Conservation (phyloP, 768 basidiomycete genomes). For the Termitomyces sp. region DNA sequence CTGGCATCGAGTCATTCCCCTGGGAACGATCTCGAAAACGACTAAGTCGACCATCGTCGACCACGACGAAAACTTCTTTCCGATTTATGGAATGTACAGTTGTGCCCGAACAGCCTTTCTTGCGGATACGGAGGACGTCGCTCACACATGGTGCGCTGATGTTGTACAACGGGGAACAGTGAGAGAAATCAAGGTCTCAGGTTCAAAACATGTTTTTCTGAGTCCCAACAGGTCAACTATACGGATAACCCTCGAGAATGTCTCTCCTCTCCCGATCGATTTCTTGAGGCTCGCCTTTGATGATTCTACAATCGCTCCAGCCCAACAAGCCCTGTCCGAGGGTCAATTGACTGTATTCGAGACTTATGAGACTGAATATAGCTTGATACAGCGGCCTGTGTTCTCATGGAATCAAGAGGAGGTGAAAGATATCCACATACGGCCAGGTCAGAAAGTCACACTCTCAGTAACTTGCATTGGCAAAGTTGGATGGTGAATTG, state of each 20-base stretch:
- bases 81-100: conserved; percentile 78
- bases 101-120: conserved; percentile 79
- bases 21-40: conserved; percentile 50
- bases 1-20: conserved; percentile 65
- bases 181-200: conserved; percentile 18
- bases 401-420: conserved; percentile 70
- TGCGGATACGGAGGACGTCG: conserved; percentile 84
- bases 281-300: conserved; percentile 85
- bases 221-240: conserved; percentile 59
- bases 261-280: conserved; percentile 75
- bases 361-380: conserved; percentile 86
- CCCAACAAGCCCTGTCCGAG: conserved; percentile 72
- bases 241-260: conserved; percentile 85
- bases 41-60: conserved; percentile 17
- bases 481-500: conserved; percentile 84
- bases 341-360: conserved; percentile 79
- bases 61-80: conserved; percentile 17
- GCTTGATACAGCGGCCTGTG: conserved; percentile 68
- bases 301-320: conserved; percentile 79
- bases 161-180: conserved; percentile 95
- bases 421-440: conserved; percentile 47
- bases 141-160: conserved; percentile 91
- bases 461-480: conserved; percentile 75
- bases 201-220: background rate
- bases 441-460: conserved; percentile 65